phyloP scores from a whole-genome alignment of 2,329 filamentous ascomycete genomes.

The Akanthomyces muscarius region DNA sequence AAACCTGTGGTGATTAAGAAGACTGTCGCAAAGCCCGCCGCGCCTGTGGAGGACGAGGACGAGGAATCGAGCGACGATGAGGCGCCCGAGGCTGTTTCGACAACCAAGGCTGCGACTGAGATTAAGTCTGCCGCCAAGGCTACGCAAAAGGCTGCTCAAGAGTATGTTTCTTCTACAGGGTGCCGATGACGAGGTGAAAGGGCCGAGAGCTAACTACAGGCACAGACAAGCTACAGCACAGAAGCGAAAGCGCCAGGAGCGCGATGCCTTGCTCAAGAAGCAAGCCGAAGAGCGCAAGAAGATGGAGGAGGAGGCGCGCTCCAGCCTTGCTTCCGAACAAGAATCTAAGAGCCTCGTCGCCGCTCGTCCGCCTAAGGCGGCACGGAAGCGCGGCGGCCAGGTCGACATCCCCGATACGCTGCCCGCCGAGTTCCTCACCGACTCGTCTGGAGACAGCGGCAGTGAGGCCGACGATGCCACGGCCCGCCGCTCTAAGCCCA shows the following conservation, averaged over 20 bases:
- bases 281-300: constrained; percentile 53
- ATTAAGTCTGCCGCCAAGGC: constrained; percentile 43
- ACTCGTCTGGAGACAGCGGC: constrained; percentile 46
- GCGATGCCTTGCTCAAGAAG: constrained; percentile 50
- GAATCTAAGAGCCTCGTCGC: constrained; percentile 20
- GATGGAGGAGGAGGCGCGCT: constrained; percentile 26
- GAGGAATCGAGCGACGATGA: constrained; percentile 49
- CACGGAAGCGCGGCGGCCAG: constrained; percentile 3
- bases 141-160: constrained; percentile 46
- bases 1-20: constrained; percentile 17
- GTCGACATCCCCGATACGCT: constrained; percentile 41
- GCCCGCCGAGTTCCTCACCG: constrained; percentile 50
- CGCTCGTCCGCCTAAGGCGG: not conserved
- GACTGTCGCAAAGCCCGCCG: constrained; percentile 15
- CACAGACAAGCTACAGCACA: constrained; percentile 46
- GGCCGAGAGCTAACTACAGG: not conserved
- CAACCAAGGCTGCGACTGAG: constrained; percentile 43
- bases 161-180: constrained; percentile 39
- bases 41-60: constrained; percentile 31
- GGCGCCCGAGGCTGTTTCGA: constrained; percentile 57
- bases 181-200: too few species aligned
- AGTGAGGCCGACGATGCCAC: constrained; percentile 24
- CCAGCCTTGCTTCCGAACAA: constrained; percentile 22
- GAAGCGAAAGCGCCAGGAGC: constrained; percentile 54
- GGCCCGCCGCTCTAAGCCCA: constrained; percentile 28